Percentiles rank a stretch among this genome's conserved stretches.
phyloP scores from a whole-genome alignment of 2,329 filamentous ascomycete genomes.

The Aspergillus uvarum region DNA sequence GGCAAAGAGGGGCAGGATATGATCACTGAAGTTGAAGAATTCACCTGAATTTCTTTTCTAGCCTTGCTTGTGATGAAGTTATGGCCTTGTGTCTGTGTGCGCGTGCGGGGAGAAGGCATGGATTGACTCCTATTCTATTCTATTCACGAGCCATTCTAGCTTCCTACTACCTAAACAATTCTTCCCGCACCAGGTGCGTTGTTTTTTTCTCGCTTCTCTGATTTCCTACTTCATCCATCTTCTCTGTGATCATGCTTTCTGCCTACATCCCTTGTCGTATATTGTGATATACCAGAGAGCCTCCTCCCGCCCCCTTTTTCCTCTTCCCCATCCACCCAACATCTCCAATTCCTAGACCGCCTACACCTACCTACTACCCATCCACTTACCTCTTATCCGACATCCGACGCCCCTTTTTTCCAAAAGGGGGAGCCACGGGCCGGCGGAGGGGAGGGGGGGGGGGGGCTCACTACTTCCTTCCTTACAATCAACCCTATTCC shows the following conservation, averaged over 20 bases:
- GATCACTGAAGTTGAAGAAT: conserved; percentile 49
- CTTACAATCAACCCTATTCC: neutral
- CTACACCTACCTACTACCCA: neutral
- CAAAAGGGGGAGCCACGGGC: neutral
- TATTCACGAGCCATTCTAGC: conserved; percentile 16
- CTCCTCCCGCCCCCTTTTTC: conserved; percentile 12
- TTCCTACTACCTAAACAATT: conserved; percentile 22
- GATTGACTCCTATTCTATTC: conserved; percentile 28
- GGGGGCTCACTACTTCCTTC: too few species aligned
- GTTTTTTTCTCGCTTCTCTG: conserved; percentile 7
- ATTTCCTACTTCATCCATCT: conserved; percentile 10
- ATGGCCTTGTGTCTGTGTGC: conserved; percentile 35
- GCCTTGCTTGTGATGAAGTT: conserved; percentile 39
- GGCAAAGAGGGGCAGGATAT: conserved; percentile 66
- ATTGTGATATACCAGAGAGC: conserved; percentile 26
- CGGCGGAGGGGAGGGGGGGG: too few species aligned
- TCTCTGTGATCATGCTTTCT: conserved; percentile 15
- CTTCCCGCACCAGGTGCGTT: conserved; percentile 12
- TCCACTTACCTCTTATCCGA: conserved; percentile 12
- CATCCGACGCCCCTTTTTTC: conserved; percentile 18
- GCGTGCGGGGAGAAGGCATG: conserved; percentile 14
- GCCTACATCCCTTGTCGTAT: conserved; percentile 17
- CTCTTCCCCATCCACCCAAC: too few species aligned
- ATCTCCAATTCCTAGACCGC: neutral
- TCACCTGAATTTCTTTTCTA: conserved; percentile 24